Percentiles rank a stretch among this genome's conserved stretches.
These are phyloP conservation scores for Fusarium pseudograminearum DNA, from an alignment of 2,329 filamentous ascomycete genomes.

Conservation along the genomic window DNA sequence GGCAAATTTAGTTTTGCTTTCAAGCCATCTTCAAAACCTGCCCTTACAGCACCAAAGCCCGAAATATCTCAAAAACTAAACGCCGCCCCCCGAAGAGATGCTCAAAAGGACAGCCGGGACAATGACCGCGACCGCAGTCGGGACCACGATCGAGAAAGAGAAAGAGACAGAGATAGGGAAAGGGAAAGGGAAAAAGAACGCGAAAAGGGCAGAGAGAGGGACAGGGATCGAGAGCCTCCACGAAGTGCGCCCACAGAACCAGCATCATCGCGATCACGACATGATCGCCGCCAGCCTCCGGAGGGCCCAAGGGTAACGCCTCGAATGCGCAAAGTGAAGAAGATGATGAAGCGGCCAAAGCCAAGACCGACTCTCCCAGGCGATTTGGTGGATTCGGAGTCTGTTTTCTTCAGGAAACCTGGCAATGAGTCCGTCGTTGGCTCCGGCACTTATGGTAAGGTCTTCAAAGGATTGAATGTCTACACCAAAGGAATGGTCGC, in stretches of 20 bases:
- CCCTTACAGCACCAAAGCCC: constrained; percentile 69
- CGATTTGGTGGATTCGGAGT: constrained; percentile 83
- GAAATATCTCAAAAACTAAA: constrained; percentile 78
- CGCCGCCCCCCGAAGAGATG: constrained; percentile 65
- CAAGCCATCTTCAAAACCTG: constrained; percentile 76
- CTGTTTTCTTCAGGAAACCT: constrained; percentile 93
- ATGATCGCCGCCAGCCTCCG: constrained; percentile 51
- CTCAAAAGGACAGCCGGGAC: constrained; percentile 49
- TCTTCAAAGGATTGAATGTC: constrained; percentile 94
- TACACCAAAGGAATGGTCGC: constrained; percentile 87
- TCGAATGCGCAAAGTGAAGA: constrained; percentile 73
- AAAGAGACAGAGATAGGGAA: constrained; percentile 55
- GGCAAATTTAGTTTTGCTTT: constrained; percentile 94
- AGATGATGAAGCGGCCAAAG: constrained; percentile 77
- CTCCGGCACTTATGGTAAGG: constrained; percentile 94
- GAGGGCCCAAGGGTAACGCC: constrained; percentile 56
- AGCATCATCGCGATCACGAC: constrained; percentile 59
- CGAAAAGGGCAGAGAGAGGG: constrained; percentile 7
- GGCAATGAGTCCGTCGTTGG: constrained; percentile 98
- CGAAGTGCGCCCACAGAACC: constrained; percentile 66
- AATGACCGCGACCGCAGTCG: constrained; percentile 56
- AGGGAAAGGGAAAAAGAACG: constrained; percentile 52
- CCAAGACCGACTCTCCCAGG: constrained; percentile 75
- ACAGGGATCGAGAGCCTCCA: constrained; percentile 60
- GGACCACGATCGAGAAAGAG: constrained; percentile 51